Conservation (phyloP, 176 grass and related monocot genomes). For the Aegilops longissima region DNA sequence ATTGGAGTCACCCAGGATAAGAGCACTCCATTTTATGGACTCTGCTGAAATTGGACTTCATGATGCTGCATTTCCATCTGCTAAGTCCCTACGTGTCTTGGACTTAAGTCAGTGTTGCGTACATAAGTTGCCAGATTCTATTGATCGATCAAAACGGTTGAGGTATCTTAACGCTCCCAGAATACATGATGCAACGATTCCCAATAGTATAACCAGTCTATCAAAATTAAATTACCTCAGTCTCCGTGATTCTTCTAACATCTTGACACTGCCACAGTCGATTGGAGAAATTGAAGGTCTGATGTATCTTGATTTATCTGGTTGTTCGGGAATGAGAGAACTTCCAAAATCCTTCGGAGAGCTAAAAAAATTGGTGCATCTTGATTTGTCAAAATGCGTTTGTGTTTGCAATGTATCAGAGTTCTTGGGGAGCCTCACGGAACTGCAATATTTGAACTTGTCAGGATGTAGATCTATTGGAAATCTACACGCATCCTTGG, state of each 20-base stretch:
- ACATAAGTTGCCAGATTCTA: not conserved
- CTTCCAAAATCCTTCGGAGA: not conserved
- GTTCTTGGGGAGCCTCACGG: not conserved
- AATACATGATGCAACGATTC: not conserved
- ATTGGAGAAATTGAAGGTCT: conserved; percentile 1
- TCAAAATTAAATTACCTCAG: conserved; percentile 19
- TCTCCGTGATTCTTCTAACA: not conserved
- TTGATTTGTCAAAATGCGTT: conserved; percentile 19
- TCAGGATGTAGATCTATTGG: conserved; percentile 8
- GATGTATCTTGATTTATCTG: conserved; percentile 1
- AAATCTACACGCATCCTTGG: not conserved
- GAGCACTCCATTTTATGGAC: conserved; percentile 10
- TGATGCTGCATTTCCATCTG: not conserved
- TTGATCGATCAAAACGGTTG: conserved; percentile 2
- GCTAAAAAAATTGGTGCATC: not conserved
- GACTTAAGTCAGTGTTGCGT: conserved; percentile 19
- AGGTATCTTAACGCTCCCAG: not conserved
- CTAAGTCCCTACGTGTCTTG: not conserved
- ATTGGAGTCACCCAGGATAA: not conserved
- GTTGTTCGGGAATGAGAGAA: not conserved
- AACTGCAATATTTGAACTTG: conserved; percentile 15
- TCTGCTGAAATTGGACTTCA: not conserved
- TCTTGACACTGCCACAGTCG: not conserved
- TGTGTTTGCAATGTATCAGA: not conserved
- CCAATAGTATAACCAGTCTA: not conserved